Evolutionary conservation across 768 basidiomycete species (phyloP).

Genomic region (Calocybe cyanea): DNA sequence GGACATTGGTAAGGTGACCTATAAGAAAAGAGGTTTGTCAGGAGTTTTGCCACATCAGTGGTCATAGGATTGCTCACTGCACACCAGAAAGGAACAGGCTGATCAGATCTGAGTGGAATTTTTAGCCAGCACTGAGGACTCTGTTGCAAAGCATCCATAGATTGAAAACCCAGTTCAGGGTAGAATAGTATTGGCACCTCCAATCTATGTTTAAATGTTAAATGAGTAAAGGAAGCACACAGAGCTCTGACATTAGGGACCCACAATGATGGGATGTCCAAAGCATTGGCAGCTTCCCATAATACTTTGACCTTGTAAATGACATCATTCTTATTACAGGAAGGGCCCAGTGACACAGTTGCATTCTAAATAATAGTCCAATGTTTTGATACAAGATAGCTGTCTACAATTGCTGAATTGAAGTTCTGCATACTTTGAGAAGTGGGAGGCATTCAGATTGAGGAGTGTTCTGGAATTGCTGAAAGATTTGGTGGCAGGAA

Average conservation of each 20-base stretch:
- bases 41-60: not conserved
- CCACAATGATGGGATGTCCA: slow-evolving; percentile 45
- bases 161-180: slow-evolving; percentile 57
- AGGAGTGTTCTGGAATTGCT: too few relatives aligned
- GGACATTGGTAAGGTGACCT: slow-evolving; percentile 65
- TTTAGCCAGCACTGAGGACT: slow-evolving; percentile 62
- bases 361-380: too few relatives aligned
- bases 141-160: slow-evolving; percentile 41
- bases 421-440: too few relatives aligned
- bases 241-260: slow-evolving; percentile 18
- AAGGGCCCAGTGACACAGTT: slow-evolving; percentile 25
- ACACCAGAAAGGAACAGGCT: slow-evolving; percentile 60
- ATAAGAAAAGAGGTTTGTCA: not conserved
- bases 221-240: slow-evolving; percentile 10
- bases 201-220: slow-evolving; percentile 40
- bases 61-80: slow-evolving; percentile 43
- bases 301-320: slow-evolving; percentile 51
- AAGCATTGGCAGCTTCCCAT: slow-evolving; percentile 53
- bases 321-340: slow-evolving; percentile 33
- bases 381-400: too few relatives aligned
- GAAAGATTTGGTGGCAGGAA: too few relatives aligned
- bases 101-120: slow-evolving; percentile 59
- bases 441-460: too few relatives aligned
- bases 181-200: slow-evolving; percentile 64
- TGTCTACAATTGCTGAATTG: too few relatives aligned